Evolutionary conservation across 2,329 filamentous ascomycete species (phyloP).

Genomic region (Eutypella sp.): DNA sequence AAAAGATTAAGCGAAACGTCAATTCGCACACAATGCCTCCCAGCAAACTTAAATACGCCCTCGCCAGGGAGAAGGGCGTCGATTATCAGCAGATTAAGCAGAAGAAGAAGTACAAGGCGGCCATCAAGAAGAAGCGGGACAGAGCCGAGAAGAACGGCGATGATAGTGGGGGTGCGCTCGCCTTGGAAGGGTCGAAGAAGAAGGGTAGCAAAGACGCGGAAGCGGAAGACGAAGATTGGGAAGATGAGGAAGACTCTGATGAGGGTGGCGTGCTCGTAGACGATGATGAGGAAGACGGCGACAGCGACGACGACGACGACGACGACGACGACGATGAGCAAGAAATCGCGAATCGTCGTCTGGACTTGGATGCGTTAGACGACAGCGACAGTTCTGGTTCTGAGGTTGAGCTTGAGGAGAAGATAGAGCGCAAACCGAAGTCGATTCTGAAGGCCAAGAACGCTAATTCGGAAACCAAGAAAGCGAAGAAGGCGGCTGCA

Average conservation of each 20-base stretch:
- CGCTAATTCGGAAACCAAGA: slow-evolving; percentile 26
- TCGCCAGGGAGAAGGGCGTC: slow-evolving; percentile 24
- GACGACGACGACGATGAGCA: slow-evolving; percentile 19
- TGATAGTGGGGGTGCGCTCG: too few relatives aligned
- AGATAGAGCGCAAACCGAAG: slow-evolving; percentile 52
- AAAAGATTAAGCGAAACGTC: neutral
- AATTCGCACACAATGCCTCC: slow-evolving; percentile 17
- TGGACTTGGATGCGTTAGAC: slow-evolving; percentile 53
- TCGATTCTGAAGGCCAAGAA: slow-evolving; percentile 37
- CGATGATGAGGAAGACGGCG: slow-evolving; percentile 14
- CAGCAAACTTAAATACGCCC: slow-evolving; percentile 23
- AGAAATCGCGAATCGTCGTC: slow-evolving; percentile 29
- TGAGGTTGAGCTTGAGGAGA: slow-evolving; percentile 72
- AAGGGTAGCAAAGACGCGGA: slow-evolving; percentile 10
- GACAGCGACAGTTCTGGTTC: slow-evolving; percentile 63
- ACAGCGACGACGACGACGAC: slow-evolving; percentile 8
- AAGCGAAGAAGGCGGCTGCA: slow-evolving; percentile 33
- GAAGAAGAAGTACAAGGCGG: slow-evolving; percentile 24
- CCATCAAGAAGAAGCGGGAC: slow-evolving; percentile 17
- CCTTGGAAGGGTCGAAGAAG: too few relatives aligned
- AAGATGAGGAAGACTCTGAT: slow-evolving; percentile 14
- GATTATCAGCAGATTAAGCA: slow-evolving; percentile 25
- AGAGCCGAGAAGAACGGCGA: slow-evolving; percentile 13
- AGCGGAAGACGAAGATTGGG: slow-evolving; percentile 10
- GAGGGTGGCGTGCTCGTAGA: slow-evolving; percentile 8